phyloP scores from a whole-genome alignment of 768 basidiomycete species.

The Serendipita sp. region DNA sequence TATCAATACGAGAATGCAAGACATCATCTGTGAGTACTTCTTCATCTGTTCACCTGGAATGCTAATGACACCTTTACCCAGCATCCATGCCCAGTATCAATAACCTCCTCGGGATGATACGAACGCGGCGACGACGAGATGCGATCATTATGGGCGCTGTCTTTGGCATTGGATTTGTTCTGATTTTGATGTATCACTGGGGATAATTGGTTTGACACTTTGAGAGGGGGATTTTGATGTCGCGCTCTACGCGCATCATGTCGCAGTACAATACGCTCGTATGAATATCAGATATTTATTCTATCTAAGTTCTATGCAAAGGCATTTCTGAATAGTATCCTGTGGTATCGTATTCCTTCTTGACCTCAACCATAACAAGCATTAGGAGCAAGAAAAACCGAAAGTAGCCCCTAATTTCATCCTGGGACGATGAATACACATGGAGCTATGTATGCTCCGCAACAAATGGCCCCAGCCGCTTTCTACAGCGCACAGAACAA shows the following conservation, averaged over 20 bases:
- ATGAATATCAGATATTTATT: constrained; percentile 1
- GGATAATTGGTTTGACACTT: constrained; percentile 3
- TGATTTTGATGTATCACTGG: constrained; percentile 32
- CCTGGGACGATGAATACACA: constrained; percentile 1
- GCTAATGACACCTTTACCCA: constrained; percentile 16
- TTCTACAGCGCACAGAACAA: constrained; percentile 13
- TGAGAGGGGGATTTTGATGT: background rate
- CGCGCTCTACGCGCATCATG: background rate
- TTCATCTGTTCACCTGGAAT: background rate
- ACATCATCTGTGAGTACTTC: constrained; percentile 53
- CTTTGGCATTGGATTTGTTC: constrained; percentile 69
- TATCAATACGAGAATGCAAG: constrained; percentile 71
- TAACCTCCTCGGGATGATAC: constrained; percentile 81
- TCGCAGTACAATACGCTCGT: background rate
- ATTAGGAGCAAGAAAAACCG: no score
- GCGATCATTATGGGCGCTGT: constrained; percentile 74
- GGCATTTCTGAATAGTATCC: no score
- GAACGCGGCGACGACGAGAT: constrained; percentile 75
- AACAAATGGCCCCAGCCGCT: background rate
- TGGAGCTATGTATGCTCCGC: constrained; percentile 1
- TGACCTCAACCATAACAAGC: no score
- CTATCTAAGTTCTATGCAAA: no score
- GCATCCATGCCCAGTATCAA: constrained; percentile 91
- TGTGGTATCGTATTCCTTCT: background rate
- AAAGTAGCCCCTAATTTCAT: background rate